Base-by-base conservation (phyloP, 2,329 filamentous ascomycete genomes). In the Fusarium circinatum region DNA sequence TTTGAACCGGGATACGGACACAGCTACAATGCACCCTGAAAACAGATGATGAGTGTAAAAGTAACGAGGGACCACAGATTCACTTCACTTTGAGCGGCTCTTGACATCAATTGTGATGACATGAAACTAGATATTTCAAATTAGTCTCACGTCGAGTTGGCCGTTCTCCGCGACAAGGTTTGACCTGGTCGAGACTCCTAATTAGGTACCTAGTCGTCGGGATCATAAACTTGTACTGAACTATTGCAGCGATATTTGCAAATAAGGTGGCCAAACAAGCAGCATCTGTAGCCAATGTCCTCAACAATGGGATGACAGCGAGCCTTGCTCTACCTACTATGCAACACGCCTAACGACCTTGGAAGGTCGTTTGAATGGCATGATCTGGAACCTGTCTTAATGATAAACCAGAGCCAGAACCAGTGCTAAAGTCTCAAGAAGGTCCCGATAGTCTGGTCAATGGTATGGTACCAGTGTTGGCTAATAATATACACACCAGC, bases 111-210 rank as follows among this genome's bases (percentile, higher is more conserved):
- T 39, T 28, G 11, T 30, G 24, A 56, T 34, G 44, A 34, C 22
- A 42, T 17, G 5, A 44, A 52, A 41, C 26, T 18, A 42, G 28
- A 51, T 38, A 41, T 20, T 48, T 30, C 32, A 65, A 45, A 11
- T 42, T 32, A 38, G 61, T 42, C 42, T 57, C 55, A 54, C 39
- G 28, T 39, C 20, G 49, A 45, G 38, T 60, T 54, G 48, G 39
- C 26, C 24, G 55, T 45, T 38, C 39, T 30, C 30, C 22, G 38
- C 26, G 32, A 52, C 66, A 70, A 69, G 55, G 45, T 32, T 52
- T 54, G 65, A 48, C 62, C 47, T 55, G n/a, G 52, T 55, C 32
- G 39, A 42, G 32, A 44, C 62, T 66, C 56, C 51, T 57, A 17
- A 49, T 49, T 22, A 48, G 20, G 20, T 47, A 28, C 44, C 24